Conservation (phyloP, 768 basidiomycete species). For the Lyophyllum semitale region DNA sequence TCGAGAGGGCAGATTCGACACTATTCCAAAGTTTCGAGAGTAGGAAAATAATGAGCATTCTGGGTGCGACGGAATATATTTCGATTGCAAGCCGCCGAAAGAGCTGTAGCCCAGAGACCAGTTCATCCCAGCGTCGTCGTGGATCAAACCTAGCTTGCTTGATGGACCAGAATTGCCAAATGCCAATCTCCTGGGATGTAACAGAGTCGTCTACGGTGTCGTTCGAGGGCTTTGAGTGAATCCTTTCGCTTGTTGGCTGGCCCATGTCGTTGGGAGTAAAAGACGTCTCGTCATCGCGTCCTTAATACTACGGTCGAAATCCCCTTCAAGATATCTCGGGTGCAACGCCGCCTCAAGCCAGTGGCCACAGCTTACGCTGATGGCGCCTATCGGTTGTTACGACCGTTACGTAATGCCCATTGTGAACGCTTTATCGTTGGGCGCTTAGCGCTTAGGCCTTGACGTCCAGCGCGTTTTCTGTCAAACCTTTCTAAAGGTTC, state of each 20-base stretch:
- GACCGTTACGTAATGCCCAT: too few species aligned
- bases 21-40: slow-evolving; percentile 25
- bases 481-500: too few species aligned
- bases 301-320: too few species aligned
- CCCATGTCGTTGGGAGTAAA: background rate
- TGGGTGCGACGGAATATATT: slow-evolving; percentile 20
- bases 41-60: slow-evolving; percentile 21
- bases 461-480: too few species aligned
- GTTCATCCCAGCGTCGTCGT: slow-evolving; percentile 2
- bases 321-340: too few species aligned
- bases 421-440: too few species aligned
- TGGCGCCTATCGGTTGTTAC: too few species aligned
- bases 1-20: slow-evolving; percentile 23
- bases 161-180: slow-evolving; percentile 18
- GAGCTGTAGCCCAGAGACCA: slow-evolving; percentile 15
- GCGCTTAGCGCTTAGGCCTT: too few species aligned
- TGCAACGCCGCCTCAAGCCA: too few species aligned
- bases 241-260: background rate
- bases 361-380: too few species aligned
- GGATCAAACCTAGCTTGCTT: slow-evolving; percentile 9
- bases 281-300: too few species aligned
- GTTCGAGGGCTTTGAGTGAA: background rate
- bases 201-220: background rate
- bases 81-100: slow-evolving; percentile 23
- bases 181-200: slow-evolving; percentile 16